Evolutionary conservation across 305 asterid species (phyloP), one percentile per base, ranked within the genome.

Genomic region (Solanum hybrid): DNA sequence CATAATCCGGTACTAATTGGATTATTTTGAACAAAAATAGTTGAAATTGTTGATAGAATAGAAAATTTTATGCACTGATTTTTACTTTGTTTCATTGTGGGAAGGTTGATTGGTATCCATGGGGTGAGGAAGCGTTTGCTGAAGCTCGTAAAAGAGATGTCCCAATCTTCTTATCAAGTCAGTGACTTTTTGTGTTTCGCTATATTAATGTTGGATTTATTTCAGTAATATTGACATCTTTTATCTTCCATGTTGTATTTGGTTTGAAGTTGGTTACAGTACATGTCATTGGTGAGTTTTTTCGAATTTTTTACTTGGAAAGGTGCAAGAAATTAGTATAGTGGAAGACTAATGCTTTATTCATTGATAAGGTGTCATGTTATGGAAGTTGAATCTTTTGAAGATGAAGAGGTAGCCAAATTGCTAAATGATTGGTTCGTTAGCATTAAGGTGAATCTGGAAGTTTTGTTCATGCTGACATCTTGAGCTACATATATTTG

Each of bases 351-450:
- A 26, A 77, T 84, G 32, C 31, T 5, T 86, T 17, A 4, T 89
- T 78, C 42, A 81, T 88, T 86, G 22, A 64, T 91, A 90, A 97
- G 99, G 99, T 97, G 99, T 92, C 99, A 96, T 94, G 99, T 97
- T 17, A 97, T 96, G 99, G 99, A 97, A 93, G 98, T 95, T 89
- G 99, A 97, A 90, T 97, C 99, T 73, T 97, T 97, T 75, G 99
- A 97, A 94, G 92, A 92, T 88, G 98, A 93, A 88, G 99, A 94
- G 85, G 96, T 94, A 13, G 98, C 98, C 10, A 94, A 95, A 80
- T 77, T 97, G 94, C 97, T 97, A 34, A 97, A 96, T 90, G 99
- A 94, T 75, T 95, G 96, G 95, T 97, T 97, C 89, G 93, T 97
- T 40, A 96, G 99, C 91, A 95, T 97, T 90, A 97, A 97, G 98